Base-by-base conservation (phyloP, 768 basidiomycete genomes). In the Gelatoporia subvermispora region DNA sequence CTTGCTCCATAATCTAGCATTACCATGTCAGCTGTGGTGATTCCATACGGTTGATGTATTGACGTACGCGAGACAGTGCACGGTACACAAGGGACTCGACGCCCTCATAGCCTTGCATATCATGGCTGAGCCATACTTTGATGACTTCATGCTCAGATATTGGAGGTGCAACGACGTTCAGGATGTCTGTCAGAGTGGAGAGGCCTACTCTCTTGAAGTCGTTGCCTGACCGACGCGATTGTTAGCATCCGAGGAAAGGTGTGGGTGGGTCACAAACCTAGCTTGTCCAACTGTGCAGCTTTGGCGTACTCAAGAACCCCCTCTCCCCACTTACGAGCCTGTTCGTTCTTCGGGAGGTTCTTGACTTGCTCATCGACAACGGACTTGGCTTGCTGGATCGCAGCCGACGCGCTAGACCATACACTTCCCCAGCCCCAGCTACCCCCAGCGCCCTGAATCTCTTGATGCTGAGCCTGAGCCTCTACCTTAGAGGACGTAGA, bases 91-190 rank as follows among this genome's bases (percentile, higher is more conserved):
- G 77, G 10, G 85, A 78, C 68, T 98, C 95, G 37, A 98, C 78
- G 7, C 96, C 96, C 49, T 94, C 93, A 63, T 95, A 97, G 16
- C 96, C 96, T 54, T 79, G 75, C 94, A 99, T 94, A 56, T 96
- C 93, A 68, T 98, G 94, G 60, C 86, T 88, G 35, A 99, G 71
- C 87, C 90, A 92, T 8, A 99, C 84, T 64, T 96, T 84, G 54
- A 99, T 93, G 15, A 97, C 92, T 68, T 99, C 96, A 63, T 98
- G 95, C 65, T 95, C 94, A 21, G 94, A 90, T 59, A 98, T 98
- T 11, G 96, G 96, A 36, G 96, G 96, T 0, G 96, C 96, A 51
- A 99, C 95, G 23, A 87, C 95, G 63, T 97, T 95, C 43, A 99
- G 72, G 48, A 99, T 84, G 49, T 95, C 93, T 2, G 82, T 90